Base-by-base conservation (phyloP, 495 filamentous ascomycete species). In the Talaromyces nanjingensis region DNA sequence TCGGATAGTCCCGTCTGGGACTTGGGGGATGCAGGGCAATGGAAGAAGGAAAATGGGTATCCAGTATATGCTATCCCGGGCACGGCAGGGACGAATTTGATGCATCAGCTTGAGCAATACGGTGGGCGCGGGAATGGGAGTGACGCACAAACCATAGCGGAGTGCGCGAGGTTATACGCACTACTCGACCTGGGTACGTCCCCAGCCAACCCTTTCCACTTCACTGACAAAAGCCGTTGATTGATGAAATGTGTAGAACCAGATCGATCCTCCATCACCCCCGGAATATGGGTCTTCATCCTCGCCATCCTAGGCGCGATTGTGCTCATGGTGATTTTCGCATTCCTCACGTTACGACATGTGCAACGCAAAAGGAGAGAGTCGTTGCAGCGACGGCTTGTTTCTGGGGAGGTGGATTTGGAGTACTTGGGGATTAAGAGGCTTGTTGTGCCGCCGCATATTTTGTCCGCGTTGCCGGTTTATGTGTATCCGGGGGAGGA, bases 61-160 rank as follows among this genome's bases (percentile, higher is more conserved):
- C 93, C 93, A 0, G 81, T 96, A n/a, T 97, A 91, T 73, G 93
- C 91, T 22, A 82, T 98, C 3, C 83, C 91, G 0, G 86, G 90
- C 2, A 63, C 73, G 16, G 79, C 80, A 18, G 93, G 92, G 49
- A 68, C 73, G 6, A 73, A 79, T 20, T 78, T 96, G 70, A 89
- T 96, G 86, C 67, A 84, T 45, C 82, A 91, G 68, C 74, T 94
- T 25, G 83, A 84, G 18, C 74, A 81, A 63, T 96, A 93, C 71
- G 92, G 90, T n/a, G 87, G 88, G 4, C 87, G 89, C 11, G 16
- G 45, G n/a, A 49, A 55, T 59, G 27, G 29, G 18, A 59, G 56
- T 37, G 16, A 37, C 6, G 24, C 22, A 12, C 12, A 27, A 7
- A 45, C 9, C 14, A 20, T 45, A 25, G 22, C 2, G 24, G 25